These are phyloP conservation scores for Metschnikowia bowlesiae DNA, from an alignment of 805 yeast species.

Conservation along the genomic window DNA sequence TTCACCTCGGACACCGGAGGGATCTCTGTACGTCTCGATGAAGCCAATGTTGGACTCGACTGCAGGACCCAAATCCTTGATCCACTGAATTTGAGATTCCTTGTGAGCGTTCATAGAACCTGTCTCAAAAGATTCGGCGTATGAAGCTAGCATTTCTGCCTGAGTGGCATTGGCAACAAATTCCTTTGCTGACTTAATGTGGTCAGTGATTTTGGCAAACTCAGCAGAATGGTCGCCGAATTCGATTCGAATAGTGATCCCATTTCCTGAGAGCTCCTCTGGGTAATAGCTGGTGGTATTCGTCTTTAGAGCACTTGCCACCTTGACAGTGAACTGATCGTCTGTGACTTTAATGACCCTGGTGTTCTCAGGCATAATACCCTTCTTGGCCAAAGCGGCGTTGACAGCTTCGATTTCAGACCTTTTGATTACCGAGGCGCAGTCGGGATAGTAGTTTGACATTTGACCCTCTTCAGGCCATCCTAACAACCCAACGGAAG, in stretches of 20 bases:
- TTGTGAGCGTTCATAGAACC: slow-evolving; percentile 86
- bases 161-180: slow-evolving; percentile 74
- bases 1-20: slow-evolving; percentile 87
- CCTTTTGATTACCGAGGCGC: slow-evolving; percentile 38
- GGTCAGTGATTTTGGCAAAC: slow-evolving; percentile 53
- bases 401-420: slow-evolving; percentile 65
- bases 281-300: slow-evolving; percentile 55
- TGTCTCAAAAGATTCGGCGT: slow-evolving; percentile 65
- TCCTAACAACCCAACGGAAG: slow-evolving; percentile 55
- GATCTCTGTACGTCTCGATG: slow-evolving; percentile 90
- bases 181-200: slow-evolving; percentile 53
- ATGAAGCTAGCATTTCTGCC: slow-evolving; percentile 56
- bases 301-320: slow-evolving; percentile 58
- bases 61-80: slow-evolving; percentile 75
- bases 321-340: slow-evolving; percentile 50
- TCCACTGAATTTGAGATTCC: slow-evolving; percentile 82
- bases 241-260: slow-evolving; percentile 44
- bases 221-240: slow-evolving; percentile 79
- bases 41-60: slow-evolving; percentile 77
- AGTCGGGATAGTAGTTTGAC: slow-evolving; percentile 64
- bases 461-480: slow-evolving; percentile 75
- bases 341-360: slow-evolving; percentile 57
- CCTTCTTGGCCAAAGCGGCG: slow-evolving; percentile 55
- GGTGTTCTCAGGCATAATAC: slow-evolving; percentile 75
- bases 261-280: slow-evolving; percentile 32